Evolutionary conservation across 163 green algal species (phyloP).

Genomic region (Chloromonas sp.): DNA sequence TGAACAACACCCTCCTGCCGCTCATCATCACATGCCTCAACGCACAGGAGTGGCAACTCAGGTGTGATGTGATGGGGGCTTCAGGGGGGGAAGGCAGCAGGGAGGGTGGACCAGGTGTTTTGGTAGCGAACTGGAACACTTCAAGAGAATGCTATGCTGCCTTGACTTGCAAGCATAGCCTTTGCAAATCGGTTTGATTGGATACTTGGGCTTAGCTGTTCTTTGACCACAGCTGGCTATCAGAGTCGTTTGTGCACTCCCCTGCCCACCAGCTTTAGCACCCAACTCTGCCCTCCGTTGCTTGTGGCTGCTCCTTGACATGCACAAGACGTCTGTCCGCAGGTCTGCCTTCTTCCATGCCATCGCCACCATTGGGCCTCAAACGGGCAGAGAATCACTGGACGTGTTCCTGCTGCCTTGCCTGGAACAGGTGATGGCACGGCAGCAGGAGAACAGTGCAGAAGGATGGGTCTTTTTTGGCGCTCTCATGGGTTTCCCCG

Average conservation of each 20-base stretch:
- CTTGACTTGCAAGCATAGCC: too few relatives aligned
- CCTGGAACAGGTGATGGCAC: slow-evolving; percentile 63
- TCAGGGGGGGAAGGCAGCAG: not conserved
- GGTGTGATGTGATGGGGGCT: slow-evolving; percentile 7
- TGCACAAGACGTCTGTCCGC: not conserved
- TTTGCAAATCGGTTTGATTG: too few relatives aligned
- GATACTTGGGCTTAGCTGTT: not conserved
- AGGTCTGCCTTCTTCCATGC: slow-evolving; percentile 66
- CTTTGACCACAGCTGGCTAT: not conserved
- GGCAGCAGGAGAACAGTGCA: not conserved
- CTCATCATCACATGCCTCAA: slow-evolving; percentile 94
- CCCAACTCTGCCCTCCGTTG: not conserved
- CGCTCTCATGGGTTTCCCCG: too few relatives aligned
- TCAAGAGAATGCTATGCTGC: too few relatives aligned
- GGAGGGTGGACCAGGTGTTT: not conserved
- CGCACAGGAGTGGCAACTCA: slow-evolving; percentile 68
- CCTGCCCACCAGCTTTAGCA: not conserved
- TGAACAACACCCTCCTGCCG: slow-evolving; percentile 86
- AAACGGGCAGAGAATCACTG: slow-evolving; percentile 57
- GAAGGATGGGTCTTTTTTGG: not conserved
- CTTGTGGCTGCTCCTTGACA: not conserved
- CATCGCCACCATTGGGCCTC: slow-evolving; percentile 51
- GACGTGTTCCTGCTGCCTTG: slow-evolving; percentile 89
- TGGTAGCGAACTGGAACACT: not conserved
- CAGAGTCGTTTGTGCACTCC: not conserved